These are phyloP conservation scores for Sarocladium brachiariae DNA, from an alignment of 2,329 filamentous ascomycete species.

Conservation along the genomic window DNA sequence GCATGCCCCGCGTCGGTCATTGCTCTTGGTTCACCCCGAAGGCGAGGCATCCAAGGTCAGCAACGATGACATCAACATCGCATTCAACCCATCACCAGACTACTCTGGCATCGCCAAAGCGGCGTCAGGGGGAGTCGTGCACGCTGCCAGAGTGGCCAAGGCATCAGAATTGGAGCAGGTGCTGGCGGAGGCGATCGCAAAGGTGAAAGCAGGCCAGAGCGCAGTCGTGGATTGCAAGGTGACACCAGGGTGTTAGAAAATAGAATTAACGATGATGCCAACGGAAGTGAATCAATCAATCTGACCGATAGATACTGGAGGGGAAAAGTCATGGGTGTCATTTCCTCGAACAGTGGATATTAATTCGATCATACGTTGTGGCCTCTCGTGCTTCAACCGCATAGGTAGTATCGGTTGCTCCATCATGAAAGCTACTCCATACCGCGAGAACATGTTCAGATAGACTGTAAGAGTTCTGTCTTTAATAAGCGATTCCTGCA, in stretches of 20 bases:
- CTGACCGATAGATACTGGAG: too few species aligned
- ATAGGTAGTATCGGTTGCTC: too few species aligned
- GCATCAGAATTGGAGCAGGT: slow-evolving; percentile 38
- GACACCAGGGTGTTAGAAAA: slow-evolving; percentile 32
- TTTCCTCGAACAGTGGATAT: too few species aligned
- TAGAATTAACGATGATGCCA: too few species aligned
- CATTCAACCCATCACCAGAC: slow-evolving; percentile 50
- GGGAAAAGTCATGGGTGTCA: too few species aligned
- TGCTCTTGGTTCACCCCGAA: slow-evolving; percentile 51
- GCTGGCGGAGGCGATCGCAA: slow-evolving; percentile 42
- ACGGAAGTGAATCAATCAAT: too few species aligned
- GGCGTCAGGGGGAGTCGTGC: slow-evolving; percentile 47
- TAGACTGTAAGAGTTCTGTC: too few species aligned
- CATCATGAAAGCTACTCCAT: too few species aligned
- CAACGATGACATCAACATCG: slow-evolving; percentile 59
- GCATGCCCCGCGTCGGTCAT: slow-evolving; percentile 52
- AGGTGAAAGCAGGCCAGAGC: slow-evolving; percentile 41
- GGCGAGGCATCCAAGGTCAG: slow-evolving; percentile 46
- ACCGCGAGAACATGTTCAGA: too few species aligned
- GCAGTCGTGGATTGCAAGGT: slow-evolving; percentile 50
- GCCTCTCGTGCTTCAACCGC: too few species aligned
- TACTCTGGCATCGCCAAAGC: slow-evolving; percentile 56
- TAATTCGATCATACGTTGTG: too few species aligned
- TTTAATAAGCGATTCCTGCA: too few species aligned
- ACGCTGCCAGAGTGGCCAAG: slow-evolving; percentile 40